A percentile compares a stretch with the other conserved stretches of the same genome.
These are phyloP conservation scores for Scheffersomyces segobiensis DNA, from an alignment of 1,139 yeast species.

Conservation along the genomic window DNA sequence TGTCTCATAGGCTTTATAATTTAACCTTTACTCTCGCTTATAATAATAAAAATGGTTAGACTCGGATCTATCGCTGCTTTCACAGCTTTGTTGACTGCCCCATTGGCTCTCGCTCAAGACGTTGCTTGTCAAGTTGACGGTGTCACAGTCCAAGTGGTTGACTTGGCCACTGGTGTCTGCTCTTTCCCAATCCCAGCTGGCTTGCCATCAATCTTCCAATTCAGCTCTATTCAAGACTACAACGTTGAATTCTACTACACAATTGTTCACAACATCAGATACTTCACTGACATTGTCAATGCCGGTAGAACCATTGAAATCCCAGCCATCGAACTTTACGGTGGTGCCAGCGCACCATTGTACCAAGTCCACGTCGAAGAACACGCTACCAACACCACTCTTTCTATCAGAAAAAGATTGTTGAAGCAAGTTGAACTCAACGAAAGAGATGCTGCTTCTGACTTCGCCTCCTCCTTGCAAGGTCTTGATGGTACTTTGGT, in stretches of 20 bases:
- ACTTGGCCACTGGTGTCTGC: conserved; percentile 44
- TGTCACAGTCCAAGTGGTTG: conserved; percentile 33
- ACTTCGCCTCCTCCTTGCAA: conserved; percentile 32
- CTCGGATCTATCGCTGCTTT: conserved; percentile 15
- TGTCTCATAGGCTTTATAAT: not conserved
- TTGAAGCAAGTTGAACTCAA: conserved; percentile 12
- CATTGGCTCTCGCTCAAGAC: conserved; percentile 24
- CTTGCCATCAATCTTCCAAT: conserved; percentile 29
- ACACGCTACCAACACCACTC: conserved; percentile 39
- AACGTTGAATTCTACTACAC: conserved; percentile 40
- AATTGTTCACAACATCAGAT: conserved; percentile 19
- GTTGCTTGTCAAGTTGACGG: conserved; percentile 44
- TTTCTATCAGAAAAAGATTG: conserved; percentile 45
- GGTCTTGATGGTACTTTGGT: conserved; percentile 28
- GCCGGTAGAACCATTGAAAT: conserved; percentile 36
- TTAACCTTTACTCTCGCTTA: not conserved
- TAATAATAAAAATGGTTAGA: conserved; percentile 13
- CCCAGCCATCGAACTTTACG: conserved; percentile 34
- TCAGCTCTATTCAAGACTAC: conserved; percentile 32
- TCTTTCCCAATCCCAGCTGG: conserved; percentile 35
- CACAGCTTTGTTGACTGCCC: conserved; percentile 19
- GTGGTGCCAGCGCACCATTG: conserved; percentile 22
- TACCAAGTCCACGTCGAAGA: conserved; percentile 32
- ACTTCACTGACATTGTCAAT: conserved; percentile 36
- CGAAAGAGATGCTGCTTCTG: conserved; percentile 34